Percentiles rank a stretch among this genome's conserved stretches.
These are phyloP conservation scores for Plasmodium sp. DNA, from an alignment of 169 alveolate species.

Conservation along the genomic window DNA sequence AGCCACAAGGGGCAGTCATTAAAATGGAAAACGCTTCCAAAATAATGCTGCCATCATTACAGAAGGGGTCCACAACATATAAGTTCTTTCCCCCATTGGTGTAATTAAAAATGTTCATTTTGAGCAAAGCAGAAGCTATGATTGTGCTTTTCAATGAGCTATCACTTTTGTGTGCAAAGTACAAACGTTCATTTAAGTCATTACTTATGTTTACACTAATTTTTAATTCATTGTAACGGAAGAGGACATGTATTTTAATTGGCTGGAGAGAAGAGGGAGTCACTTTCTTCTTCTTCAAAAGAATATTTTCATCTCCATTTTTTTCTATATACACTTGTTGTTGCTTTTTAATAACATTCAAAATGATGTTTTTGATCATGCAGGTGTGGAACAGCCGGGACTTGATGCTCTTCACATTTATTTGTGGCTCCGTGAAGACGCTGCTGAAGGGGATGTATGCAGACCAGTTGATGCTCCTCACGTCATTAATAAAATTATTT, in stretches of 20 bases:
- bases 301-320: constrained; percentile 66
- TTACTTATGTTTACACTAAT: constrained; percentile 57
- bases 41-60: constrained; percentile 48
- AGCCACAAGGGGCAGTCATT: constrained; percentile 52
- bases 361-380: constrained; percentile 66
- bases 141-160: constrained; percentile 58
- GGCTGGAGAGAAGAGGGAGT: constrained; percentile 30
- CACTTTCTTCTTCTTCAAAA: constrained; percentile 54
- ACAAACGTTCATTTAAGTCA: constrained; percentile 44
- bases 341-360: constrained; percentile 57
- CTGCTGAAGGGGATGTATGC: constrained; percentile 66
- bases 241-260: constrained; percentile 46
- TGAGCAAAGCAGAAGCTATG: constrained; percentile 42
- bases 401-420: constrained; percentile 29
- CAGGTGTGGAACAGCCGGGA: constrained; percentile 66
- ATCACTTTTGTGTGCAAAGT: constrained; percentile 28
- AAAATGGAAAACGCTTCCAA: constrained; percentile 27
- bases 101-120: constrained; percentile 23
- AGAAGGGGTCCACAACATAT: constrained; percentile 56
- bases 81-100: constrained; percentile 14
- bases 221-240: constrained; percentile 54
- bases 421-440: constrained; percentile 26
- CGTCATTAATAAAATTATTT: constrained; percentile 46
- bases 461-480: constrained; percentile 49
- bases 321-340: constrained; percentile 74